phyloP scores from a whole-genome alignment of 495 filamentous ascomycete species.

The Apiosordaria backusii region DNA sequence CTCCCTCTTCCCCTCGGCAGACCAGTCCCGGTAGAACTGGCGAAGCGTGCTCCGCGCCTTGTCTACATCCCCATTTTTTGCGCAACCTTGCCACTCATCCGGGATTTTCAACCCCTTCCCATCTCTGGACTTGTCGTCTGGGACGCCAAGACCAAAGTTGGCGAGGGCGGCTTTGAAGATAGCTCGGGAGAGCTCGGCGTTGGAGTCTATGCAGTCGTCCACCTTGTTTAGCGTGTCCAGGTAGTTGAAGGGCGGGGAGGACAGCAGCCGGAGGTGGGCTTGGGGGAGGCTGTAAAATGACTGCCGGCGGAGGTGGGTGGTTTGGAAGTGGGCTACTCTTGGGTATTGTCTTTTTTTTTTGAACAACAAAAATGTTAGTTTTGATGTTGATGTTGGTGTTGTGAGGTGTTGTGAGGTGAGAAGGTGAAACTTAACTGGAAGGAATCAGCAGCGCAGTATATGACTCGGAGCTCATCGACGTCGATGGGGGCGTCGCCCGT shows the following conservation, averaged over 20 bases:
- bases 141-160: constrained; percentile 54
- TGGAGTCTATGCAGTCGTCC: constrained; percentile 84
- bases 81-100: constrained; percentile 59
- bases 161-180: constrained; percentile 66
- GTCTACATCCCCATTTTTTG: constrained; percentile 70
- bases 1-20: constrained; percentile 68
- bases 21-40: constrained; percentile 97
- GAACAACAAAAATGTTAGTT: neutral
- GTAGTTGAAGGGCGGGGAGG: constrained; percentile 75
- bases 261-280: constrained; percentile 74
- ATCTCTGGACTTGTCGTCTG: neutral
- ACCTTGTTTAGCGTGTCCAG: constrained; percentile 70
- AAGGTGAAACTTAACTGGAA: constrained; percentile 64
- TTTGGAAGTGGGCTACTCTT: constrained; percentile 74
- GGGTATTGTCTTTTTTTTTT: constrained; percentile 69
- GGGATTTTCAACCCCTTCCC: constrained; percentile 27
- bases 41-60: constrained; percentile 87
- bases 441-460: constrained; percentile 76
- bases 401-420: too few species aligned
- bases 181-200: constrained; percentile 74
- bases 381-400: neutral
- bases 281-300: constrained; percentile 88
- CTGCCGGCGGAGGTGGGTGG: constrained; percentile 83
- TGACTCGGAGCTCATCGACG: constrained; percentile 68
- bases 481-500: constrained; percentile 51